Conservation (phyloP, 352 stramenopile genomes). For the Phytopythium cucurbitacearum region DNA sequence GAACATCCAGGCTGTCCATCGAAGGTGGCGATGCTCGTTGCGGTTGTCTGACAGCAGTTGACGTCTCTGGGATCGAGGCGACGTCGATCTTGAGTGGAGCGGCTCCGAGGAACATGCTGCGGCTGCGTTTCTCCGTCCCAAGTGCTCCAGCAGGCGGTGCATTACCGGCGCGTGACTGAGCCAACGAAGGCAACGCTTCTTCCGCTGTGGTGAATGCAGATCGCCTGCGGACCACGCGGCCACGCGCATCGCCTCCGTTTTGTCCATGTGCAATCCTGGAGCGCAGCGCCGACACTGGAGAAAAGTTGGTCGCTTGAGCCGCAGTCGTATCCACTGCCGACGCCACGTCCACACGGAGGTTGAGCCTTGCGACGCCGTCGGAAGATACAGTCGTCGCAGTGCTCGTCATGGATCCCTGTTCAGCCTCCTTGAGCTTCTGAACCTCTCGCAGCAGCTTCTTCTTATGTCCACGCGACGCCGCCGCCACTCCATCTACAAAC, state of each 20-base stretch:
- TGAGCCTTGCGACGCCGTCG: slow-evolving; percentile 29
- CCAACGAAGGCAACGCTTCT: not conserved
- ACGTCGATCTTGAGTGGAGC: slow-evolving; percentile 48
- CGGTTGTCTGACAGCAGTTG: not conserved
- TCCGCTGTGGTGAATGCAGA: slow-evolving; percentile 5
- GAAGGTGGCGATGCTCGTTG: not conserved
- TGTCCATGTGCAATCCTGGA: slow-evolving; percentile 30
- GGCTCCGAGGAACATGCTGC: slow-evolving; percentile 16
- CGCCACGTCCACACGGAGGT: slow-evolving; percentile 52
- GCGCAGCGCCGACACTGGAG: slow-evolving; percentile 35
- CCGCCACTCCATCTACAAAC: slow-evolving; percentile 46
- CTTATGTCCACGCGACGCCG: slow-evolving; percentile 63
- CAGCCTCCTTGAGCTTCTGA: slow-evolving; percentile 53
- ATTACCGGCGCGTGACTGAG: slow-evolving; percentile 2
- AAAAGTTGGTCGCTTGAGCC: slow-evolving; percentile 14
- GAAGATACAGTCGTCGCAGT: not conserved
- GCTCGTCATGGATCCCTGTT: not conserved
- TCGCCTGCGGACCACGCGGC: slow-evolving; percentile 17
- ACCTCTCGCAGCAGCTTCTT: slow-evolving; percentile 78
- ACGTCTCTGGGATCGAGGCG: slow-evolving; percentile 2
- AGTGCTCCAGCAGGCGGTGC: not conserved
- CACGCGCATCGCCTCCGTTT: slow-evolving; percentile 15
- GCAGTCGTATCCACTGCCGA: slow-evolving; percentile 1
- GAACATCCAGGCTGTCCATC: slow-evolving; percentile 7
- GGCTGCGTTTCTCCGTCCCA: slow-evolving; percentile 5